phyloP scores from a whole-genome alignment of 495 filamentous ascomycete species.

The Aeminium ludgeri region DNA sequence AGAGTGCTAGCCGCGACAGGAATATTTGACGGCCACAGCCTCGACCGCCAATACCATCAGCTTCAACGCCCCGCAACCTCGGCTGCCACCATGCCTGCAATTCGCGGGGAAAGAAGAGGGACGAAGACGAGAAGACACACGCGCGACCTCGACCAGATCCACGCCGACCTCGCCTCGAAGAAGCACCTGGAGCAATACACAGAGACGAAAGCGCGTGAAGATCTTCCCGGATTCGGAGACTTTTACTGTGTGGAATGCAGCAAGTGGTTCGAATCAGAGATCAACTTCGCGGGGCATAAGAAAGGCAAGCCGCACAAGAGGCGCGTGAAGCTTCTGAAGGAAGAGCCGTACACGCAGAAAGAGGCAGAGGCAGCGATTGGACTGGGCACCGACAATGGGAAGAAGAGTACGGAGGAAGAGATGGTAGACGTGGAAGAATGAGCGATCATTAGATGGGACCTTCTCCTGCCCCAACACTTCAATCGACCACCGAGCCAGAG shows the following conservation, averaged over 20 bases:
- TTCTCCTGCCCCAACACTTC: too few species aligned
- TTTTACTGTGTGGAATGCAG: conserved; percentile 87
- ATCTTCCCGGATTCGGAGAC: conserved; percentile 66
- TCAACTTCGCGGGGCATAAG: conserved; percentile 54
- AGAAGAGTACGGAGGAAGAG: conserved; percentile 7
- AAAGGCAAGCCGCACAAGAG: conserved; percentile 87
- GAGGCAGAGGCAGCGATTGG: conserved; percentile 70
- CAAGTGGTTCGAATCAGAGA: conserved; percentile 85
- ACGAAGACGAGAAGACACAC: conserved; percentile 45
- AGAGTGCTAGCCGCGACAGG: too few species aligned
- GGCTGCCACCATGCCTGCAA: conserved; percentile 23
- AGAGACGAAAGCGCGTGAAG: conserved; percentile 61
- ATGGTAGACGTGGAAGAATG: conserved; percentile 3
- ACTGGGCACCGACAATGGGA: conserved; percentile 47
- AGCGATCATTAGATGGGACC: too few species aligned
- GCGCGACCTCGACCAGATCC: conserved; percentile 73
- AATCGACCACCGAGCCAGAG: too few species aligned
- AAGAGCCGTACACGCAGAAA: conserved; percentile 72
- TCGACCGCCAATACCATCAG: neutral
- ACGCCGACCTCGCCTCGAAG: conserved; percentile 55
- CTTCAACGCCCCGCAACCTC: neutral
- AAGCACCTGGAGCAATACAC: conserved; percentile 66
- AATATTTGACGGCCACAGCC: too few species aligned
- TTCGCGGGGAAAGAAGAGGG: conserved; percentile 24
- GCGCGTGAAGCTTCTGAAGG: conserved; percentile 58